Base-by-base conservation (phyloP, 768 basidiomycete genomes). In the Hirschioporus abietinus region DNA sequence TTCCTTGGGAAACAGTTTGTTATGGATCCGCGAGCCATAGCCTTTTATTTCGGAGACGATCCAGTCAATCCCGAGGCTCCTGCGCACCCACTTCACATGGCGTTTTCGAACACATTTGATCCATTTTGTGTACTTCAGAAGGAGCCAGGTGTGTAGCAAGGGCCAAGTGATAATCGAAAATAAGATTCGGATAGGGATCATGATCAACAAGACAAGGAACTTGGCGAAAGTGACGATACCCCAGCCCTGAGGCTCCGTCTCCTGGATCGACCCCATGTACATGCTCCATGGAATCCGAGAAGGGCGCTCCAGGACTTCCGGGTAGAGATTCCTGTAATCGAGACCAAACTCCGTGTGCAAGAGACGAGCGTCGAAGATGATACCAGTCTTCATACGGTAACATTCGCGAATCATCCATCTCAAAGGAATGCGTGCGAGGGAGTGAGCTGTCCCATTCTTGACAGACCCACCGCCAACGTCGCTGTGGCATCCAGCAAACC, bases 401-500 rank as follows among this genome's bases (percentile, higher is more conserved):
- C 82, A 85, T 72, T 91, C 83, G 42, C 89, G 84, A 66, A 91
- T 78, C 88, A 91, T 90, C 89, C 90, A 88, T 5, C 74, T 78
- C 3, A 88, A 77, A 1, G 85, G 74, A 35, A 86, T 83, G 36
- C 83, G 81, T 3, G 86, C 81, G 2, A 88, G 79, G 17, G 75
- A 77, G 52, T 81, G 73, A 5, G 70, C 71, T 0, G 76, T 77
- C 1, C 75, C 79, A 67, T 87, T 84, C 20, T 69, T 68, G 0
- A 82, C 82, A 7, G 83, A 82, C 1, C 85, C 85, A 24, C 87
- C 87, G 8, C 87, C 87, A 30, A 88, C 78, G 70, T 87, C 85
- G 30, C 30, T 30, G 8, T 30, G 30, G 70, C 62, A 63, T 7
- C 62, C 62, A 20, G 62, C 62, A 34, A 63, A 63, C 62, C 62